phyloP scores from a whole-genome alignment of 2,329 filamentous ascomycete species.

The Plenodomus biglobosus region DNA sequence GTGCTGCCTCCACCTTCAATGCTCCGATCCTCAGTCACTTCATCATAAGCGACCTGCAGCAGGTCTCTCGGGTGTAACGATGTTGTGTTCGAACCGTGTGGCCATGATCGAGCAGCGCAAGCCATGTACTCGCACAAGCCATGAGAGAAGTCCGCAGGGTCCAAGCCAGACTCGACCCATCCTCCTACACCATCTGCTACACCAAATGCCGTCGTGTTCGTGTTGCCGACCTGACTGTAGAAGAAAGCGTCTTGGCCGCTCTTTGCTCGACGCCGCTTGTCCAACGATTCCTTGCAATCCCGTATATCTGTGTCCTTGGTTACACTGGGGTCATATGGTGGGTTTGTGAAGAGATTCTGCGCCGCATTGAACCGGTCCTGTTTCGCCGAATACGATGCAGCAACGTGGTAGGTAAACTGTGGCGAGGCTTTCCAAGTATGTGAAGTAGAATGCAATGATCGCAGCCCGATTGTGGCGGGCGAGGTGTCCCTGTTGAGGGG shows the following conservation, averaged over 20 bases:
- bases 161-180: constrained; percentile 89
- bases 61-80: constrained; percentile 66
- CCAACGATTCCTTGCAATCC: constrained; percentile 43
- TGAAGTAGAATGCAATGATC: constrained; percentile 36
- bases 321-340: constrained; percentile 30
- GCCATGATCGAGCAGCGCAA: constrained; percentile 65
- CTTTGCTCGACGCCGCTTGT: constrained; percentile 66
- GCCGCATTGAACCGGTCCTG: constrained; percentile 41
- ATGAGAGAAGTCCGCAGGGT: constrained; percentile 94
- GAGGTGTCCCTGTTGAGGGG: constrained; percentile 33
- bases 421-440: constrained; percentile 29
- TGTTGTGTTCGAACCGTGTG: constrained; percentile 40
- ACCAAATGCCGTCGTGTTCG: constrained; percentile 75
- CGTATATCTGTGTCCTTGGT: constrained; percentile 26
- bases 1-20: constrained; percentile 88
- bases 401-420: constrained; percentile 44
- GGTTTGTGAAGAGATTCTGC: constrained; percentile 41
- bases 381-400: constrained; percentile 47
- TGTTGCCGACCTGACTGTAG: constrained; percentile 73
- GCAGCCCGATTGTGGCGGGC: constrained; percentile 30
- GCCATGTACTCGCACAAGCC: constrained; percentile 94
- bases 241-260: constrained; percentile 98
- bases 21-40: constrained; percentile 70
- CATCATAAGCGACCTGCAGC: constrained; percentile 82
- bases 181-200: constrained; percentile 94